Conservation (phyloP, 345 rosid species). For the Eucalyptus tenuipes region DNA sequence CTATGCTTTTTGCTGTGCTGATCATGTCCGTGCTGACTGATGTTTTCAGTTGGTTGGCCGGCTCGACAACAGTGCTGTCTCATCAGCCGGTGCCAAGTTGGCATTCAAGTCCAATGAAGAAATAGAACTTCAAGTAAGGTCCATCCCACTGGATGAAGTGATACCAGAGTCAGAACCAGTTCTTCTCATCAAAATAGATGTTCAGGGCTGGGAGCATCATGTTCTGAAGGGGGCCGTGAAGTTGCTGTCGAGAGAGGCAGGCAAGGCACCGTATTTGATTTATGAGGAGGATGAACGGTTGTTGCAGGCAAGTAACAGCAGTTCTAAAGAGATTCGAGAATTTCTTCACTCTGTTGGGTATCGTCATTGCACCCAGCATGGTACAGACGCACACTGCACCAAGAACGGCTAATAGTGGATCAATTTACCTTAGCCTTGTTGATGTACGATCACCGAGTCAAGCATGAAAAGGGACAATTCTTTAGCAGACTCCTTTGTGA, state of each 20-base stretch:
- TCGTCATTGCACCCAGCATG: slow-evolving; percentile 55
- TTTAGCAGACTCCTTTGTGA: background rate
- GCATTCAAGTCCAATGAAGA: slow-evolving; percentile 97
- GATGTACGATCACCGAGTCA: background rate
- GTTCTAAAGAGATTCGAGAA: slow-evolving; percentile 61
- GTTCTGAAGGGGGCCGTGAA: slow-evolving; percentile 79
- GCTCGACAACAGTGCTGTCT: slow-evolving; percentile 93
- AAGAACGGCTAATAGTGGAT: slow-evolving; percentile 4
- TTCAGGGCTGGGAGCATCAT: slow-evolving; percentile 97
- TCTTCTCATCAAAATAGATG: slow-evolving; percentile 75
- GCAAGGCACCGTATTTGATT: slow-evolving; percentile 79
- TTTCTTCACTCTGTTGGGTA: slow-evolving; percentile 67
- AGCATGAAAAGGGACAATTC: background rate
- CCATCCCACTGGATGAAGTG: slow-evolving; percentile 74
- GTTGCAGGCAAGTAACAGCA: slow-evolving; percentile 84
- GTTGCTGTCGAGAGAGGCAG: slow-evolving; percentile 55
- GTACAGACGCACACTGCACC: slow-evolving; percentile 70
- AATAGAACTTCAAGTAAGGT: slow-evolving; percentile 72
- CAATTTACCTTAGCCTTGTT: background rate
- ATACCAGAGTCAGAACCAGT: slow-evolving; percentile 48
- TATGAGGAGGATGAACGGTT: slow-evolving; percentile 90
- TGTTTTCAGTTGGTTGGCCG: slow-evolving; percentile 77
- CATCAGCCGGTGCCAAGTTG: slow-evolving; percentile 77
- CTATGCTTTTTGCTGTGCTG: background rate
- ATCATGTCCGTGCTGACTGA: background rate